Evolutionary conservation across 192 early-diverging fungal genomes (phyloP), one percentile per base, ranked within the genome.

Genomic region (Geranomyces variabilis): DNA sequence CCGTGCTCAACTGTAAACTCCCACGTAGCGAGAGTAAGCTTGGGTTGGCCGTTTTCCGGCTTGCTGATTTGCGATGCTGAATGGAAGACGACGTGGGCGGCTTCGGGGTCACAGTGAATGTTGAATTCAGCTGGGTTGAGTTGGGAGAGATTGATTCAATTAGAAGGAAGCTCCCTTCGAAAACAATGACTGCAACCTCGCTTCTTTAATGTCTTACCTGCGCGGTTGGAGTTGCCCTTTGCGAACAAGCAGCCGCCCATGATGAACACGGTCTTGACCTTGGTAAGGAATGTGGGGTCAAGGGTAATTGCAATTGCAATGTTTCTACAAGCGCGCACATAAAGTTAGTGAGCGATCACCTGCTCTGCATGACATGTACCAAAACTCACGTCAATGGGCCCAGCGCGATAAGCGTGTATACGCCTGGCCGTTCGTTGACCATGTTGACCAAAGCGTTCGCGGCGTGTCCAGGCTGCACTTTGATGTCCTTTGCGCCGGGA

Each of bases 221-320:
- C 63, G 28, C 81, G 76, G 59, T 69, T 81, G 0, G 77, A 58
- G 65, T 85, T 85, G 36, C 84, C 84, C 63, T 76, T 76, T 8
- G 74, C 83, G 44, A 74, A 63, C 30, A 77, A 49, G 47, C 71
- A 59, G 13, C 84, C 84, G 19, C 84, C 84, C 84, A 85, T 85
- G 46, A 85, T 73, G 55, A 70, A 67, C 17, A 85, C 26, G 1
- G 24, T 10, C 33, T 81, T 77, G 46, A 83, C 47, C 17, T 83
- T 83, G 15, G 64, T 57, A n/a, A 85, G 68, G 49, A 85, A 81
- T n/a, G 34, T 43, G 0, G 76, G 74, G 58, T 85, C 84, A 34
- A 85, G 73, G 9, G 69, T 59, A 31, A 83, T 77, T 6, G 84
- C 84, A 14, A 85, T 67, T 4, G 75, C 84, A 24, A 85, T 45